phyloP scores from a whole-genome alignment of 225 moss, liverwort and hornwort species.

The Thuidium tamariscinum region DNA sequence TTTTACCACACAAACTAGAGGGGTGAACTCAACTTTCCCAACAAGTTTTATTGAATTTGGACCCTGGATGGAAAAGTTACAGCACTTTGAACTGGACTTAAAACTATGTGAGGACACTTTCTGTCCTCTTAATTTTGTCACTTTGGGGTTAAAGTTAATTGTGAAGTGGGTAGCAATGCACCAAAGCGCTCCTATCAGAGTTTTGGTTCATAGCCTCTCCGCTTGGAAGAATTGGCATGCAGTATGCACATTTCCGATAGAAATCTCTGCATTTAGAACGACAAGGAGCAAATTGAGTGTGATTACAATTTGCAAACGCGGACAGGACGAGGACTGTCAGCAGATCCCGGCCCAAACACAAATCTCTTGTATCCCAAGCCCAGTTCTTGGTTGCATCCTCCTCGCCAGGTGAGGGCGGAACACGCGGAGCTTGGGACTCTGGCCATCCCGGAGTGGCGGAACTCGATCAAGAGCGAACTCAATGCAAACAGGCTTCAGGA shows the following conservation, averaged over 20 bases:
- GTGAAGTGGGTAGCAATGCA: no score
- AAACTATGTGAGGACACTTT: no score
- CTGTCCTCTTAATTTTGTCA: no score
- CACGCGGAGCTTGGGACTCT: not conserved
- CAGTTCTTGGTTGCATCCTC: not conserved
- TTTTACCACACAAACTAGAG: no score
- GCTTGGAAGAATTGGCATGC: not conserved
- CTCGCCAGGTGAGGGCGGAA: not conserved
- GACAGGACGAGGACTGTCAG: not conserved
- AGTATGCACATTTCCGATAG: not conserved
- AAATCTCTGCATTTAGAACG: not conserved
- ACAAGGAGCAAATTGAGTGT: not conserved
- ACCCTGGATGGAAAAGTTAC: no score
- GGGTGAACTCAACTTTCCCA: no score
- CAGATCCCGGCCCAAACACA: not conserved
- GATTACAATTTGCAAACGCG: no score
- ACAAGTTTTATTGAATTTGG: no score
- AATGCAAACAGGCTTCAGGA: conserved; percentile 1
- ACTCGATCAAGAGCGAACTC: conserved; percentile 15
- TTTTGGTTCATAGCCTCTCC: not conserved
- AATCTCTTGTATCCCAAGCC: not conserved
- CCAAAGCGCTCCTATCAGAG: not conserved
- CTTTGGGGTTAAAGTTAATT: not conserved
- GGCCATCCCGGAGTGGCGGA: not conserved
- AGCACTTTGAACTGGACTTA: no score